Evolutionary conservation across 257 asterid genomes (phyloP), one percentile per base, ranked within the genome.

Genomic region (Solanum chilense): DNA sequence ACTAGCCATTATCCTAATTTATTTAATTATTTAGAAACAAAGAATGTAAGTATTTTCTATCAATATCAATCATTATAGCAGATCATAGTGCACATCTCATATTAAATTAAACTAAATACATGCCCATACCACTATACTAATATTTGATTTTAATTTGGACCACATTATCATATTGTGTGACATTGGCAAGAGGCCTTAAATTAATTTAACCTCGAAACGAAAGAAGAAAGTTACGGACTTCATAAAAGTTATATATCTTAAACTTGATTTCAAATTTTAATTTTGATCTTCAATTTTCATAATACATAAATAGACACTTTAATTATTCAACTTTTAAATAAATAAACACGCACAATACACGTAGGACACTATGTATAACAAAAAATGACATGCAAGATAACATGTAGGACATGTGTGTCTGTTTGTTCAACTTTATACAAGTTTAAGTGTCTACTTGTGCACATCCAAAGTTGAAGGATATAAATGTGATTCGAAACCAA

Each of bases 391-490:
- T 33, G 35, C 5, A 33, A 5, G 35, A 3, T 33, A 1, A 33
- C 5, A 33, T 4, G 1, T 33, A 33, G 5, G 35, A 33, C 5
- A 33, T 33, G 35, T 33, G 35, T 4, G 5, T 33, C 1, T 33
- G 35, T 33, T 33, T 33, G 35, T 33, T 33, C 35, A 33, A 4
- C 5, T 33, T 33, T 33, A 33, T 33, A 33, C 35, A 33, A 33
- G 35, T 33, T 33, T 33, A 33, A 33, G 35, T 33, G 5, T 33
- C 35, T 33, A 33, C 35, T 33, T 33, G 0, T 33, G 5, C 35
- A 1, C 35, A 33, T 4, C 35, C 1, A 4, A 33, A 33, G 1
- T 33, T 33, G 1, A 33, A 33, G 1, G 35, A 1, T 1, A 33
- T 33, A 33, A 4, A 33, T 33, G 35, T 33, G 1, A 33, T 33